A percentile compares a stretch with the other conserved stretches of the same genome.
phyloP scores from a whole-genome alignment of 768 basidiomycete species.

The Calocybe indica region DNA sequence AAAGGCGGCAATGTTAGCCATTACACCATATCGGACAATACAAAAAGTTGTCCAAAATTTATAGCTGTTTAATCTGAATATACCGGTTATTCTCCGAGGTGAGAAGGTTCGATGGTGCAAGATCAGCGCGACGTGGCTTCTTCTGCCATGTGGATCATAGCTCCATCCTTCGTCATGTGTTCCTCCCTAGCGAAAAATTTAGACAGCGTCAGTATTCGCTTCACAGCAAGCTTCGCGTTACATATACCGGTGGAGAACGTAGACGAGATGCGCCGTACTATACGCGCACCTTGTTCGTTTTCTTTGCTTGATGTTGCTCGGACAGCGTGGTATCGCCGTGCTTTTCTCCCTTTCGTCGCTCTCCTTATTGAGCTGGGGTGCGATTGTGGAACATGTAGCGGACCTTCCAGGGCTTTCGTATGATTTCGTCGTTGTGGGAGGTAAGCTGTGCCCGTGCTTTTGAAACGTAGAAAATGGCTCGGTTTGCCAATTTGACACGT shows the following conservation, averaged over 20 bases:
- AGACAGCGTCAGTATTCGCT: neutral
- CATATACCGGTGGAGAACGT: neutral
- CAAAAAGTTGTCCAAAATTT: too few species aligned
- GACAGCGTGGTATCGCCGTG: neutral
- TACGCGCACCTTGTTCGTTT: neutral
- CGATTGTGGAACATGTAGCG: constrained; percentile 2
- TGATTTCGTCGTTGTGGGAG: constrained; percentile 21
- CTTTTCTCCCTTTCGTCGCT: neutral
- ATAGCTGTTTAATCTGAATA: too few species aligned
- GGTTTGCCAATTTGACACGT: neutral
- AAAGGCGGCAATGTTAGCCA: constrained; percentile 54
- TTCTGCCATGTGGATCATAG: neutral
- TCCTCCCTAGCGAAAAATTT: neutral
- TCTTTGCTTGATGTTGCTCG: neutral
- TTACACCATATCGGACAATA: constrained; percentile 42
- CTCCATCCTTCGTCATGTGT: neutral
- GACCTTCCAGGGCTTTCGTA: constrained; percentile 9
- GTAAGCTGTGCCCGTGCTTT: constrained; percentile 3
- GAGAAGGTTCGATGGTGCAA: neutral
- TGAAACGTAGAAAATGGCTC: neutral
- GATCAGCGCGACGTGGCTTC: neutral
- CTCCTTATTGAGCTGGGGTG: constrained; percentile 1
- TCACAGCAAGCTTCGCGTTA: neutral
- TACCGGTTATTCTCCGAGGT: neutral
- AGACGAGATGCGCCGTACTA: neutral